phyloP scores from a whole-genome alignment of 2,329 filamentous ascomycete species.

The Diaporthe citrichinensis region DNA sequence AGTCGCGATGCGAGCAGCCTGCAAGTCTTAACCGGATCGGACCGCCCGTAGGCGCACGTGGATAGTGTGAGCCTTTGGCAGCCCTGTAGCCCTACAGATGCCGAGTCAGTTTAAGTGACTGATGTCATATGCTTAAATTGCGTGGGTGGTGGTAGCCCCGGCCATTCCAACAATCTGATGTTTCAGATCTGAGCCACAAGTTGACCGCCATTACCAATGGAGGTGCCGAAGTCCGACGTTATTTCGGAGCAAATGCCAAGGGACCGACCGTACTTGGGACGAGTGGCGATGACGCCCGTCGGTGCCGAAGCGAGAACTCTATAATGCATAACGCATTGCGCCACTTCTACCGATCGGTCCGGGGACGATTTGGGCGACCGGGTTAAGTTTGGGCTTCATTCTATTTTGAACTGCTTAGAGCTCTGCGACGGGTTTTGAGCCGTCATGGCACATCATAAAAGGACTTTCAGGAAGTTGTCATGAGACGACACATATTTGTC shows the following conservation, averaged over 20 bases:
- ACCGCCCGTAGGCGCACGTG: conserved; percentile 4
- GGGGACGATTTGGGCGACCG: not conserved
- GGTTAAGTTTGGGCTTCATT: not conserved
- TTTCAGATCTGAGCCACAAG: conserved; percentile 22
- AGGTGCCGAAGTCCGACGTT: conserved; percentile 22
- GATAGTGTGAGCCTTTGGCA: conserved; percentile 5
- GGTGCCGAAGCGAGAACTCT: conserved; percentile 3
- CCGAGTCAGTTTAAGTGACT: conserved; percentile 11
- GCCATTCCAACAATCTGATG: conserved; percentile 11
- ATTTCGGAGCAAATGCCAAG: conserved; percentile 28
- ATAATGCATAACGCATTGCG: not conserved
- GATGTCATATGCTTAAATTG: conserved; percentile 28
- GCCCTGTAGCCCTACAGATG: conserved; percentile 19
- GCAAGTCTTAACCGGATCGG: conserved; percentile 31
- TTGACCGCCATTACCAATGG: conserved; percentile 25
- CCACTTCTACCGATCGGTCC: not conserved
- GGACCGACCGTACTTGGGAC: not conserved
- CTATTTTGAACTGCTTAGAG: too few species aligned
- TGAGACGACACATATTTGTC: too few species aligned
- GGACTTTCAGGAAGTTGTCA: too few species aligned
- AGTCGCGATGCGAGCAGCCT: conserved; percentile 13
- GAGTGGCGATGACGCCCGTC: conserved; percentile 5
- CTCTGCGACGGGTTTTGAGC: too few species aligned
- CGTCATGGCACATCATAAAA: too few species aligned
- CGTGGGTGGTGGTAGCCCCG: conserved; percentile 9